These are phyloP conservation scores for Helotiales sp. DNA, from an alignment of 2,329 filamentous ascomycete species.

Conservation along the genomic window DNA sequence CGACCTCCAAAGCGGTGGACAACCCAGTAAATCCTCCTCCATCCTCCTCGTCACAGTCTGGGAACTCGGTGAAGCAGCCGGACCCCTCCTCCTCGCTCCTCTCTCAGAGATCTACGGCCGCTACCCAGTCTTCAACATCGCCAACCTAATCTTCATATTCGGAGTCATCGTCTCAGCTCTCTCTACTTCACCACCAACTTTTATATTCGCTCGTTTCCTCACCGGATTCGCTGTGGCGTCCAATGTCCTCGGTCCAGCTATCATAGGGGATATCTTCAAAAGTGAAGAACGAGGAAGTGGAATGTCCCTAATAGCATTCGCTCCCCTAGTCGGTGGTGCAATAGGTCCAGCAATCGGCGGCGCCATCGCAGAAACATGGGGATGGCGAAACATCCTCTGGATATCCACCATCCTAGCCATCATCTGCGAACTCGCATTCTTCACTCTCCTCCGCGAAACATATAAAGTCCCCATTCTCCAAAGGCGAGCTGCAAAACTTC, in stretches of 20 bases:
- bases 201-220: slow-evolving; percentile 42
- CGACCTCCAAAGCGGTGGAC: slow-evolving; percentile 44
- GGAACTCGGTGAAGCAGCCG: slow-evolving; percentile 48
- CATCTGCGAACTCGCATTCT: slow-evolving; percentile 44
- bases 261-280: slow-evolving; percentile 46
- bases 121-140: slow-evolving; percentile 40
- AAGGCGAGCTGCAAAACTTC: slow-evolving; percentile 42
- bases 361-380: slow-evolving; percentile 44
- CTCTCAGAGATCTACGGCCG: slow-evolving; percentile 46
- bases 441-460: slow-evolving; percentile 54
- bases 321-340: slow-evolving; percentile 33
- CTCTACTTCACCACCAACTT: slow-evolving; percentile 41
- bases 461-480: slow-evolving; percentile 58
- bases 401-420: slow-evolving; percentile 42
- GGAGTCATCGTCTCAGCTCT: slow-evolving; percentile 48
- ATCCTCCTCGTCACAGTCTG: slow-evolving; percentile 51
- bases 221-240: slow-evolving; percentile 29
- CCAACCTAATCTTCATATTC: slow-evolving; percentile 51
- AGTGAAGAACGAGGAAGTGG: slow-evolving; percentile 47
- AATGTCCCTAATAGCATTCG: slow-evolving; percentile 36
- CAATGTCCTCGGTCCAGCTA: slow-evolving; percentile 43
- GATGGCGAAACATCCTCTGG: slow-evolving; percentile 56
- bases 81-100: slow-evolving; percentile 45
- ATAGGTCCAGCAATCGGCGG: slow-evolving; percentile 36
- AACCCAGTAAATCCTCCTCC: slow-evolving; percentile 48